Conservation (phyloP, 257 asterid genomes). For the Agastache rugosa region DNA sequence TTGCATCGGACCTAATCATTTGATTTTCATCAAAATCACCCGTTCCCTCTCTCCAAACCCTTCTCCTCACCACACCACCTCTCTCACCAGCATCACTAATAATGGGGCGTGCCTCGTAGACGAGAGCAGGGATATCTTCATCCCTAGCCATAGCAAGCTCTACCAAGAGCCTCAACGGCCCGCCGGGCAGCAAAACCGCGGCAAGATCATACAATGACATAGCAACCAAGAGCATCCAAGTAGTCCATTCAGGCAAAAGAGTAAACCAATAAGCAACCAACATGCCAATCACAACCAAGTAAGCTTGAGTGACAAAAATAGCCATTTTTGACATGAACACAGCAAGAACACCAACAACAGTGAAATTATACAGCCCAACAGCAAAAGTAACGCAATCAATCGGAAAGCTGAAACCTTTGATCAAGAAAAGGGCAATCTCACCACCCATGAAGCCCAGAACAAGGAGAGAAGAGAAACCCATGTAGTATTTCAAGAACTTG, state of each 20-base stretch:
- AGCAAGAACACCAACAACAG: slow-evolving; percentile 81
- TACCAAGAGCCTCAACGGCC: slow-evolving; percentile 91
- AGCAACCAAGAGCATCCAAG: slow-evolving; percentile 94
- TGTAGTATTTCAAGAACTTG: slow-evolving; percentile 93
- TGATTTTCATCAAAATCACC: slow-evolving; percentile 36
- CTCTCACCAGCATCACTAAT: slow-evolving; percentile 38
- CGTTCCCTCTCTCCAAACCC: slow-evolving; percentile 81
- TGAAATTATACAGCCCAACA: slow-evolving; percentile 73
- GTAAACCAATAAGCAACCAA: slow-evolving; percentile 98
- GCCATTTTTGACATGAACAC: slow-evolving; percentile 77
- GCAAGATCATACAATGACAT: slow-evolving; percentile 97
- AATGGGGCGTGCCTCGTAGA: slow-evolving; percentile 92
- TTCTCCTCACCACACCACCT: slow-evolving; percentile 52
- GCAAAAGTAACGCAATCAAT: slow-evolving; percentile 75
- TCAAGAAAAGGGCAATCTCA: slow-evolving; percentile 66
- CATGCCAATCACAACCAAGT: slow-evolving; percentile 86
- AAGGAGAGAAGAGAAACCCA: slow-evolving; percentile 91
- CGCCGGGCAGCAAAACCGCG: slow-evolving; percentile 94
- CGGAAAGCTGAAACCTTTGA: slow-evolving; percentile 59
- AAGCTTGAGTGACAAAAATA: slow-evolving; percentile 72
- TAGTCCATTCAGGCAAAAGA: slow-evolving; percentile 96
- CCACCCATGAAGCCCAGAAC: slow-evolving; percentile 93
- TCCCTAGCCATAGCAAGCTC: slow-evolving; percentile 94
- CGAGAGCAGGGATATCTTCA: slow-evolving; percentile 97
- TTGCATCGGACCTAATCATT: slow-evolving; percentile 15